Evolutionary conservation across 257 asterid genomes (phyloP).

Genomic region (Solanum megistacrolobum): DNA sequence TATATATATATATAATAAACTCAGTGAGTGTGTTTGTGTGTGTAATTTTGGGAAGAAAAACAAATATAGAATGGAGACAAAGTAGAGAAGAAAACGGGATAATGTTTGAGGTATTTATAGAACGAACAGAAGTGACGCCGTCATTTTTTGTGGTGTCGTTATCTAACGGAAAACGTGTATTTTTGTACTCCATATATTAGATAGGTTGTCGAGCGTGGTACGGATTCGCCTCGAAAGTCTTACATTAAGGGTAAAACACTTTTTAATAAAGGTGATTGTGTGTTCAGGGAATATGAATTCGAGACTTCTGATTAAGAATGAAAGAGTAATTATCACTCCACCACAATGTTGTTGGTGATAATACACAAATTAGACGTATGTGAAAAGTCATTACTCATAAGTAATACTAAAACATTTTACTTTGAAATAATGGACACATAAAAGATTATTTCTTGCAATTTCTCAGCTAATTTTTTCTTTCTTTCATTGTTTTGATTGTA

Average conservation of each 20-base stretch:
- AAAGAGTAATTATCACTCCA: fast-evolving
- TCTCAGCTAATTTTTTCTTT: too few relatives aligned
- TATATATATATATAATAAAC: neutral
- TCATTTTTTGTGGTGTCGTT: conserved; percentile 6
- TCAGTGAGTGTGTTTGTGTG: neutral
- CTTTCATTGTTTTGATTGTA: too few relatives aligned
- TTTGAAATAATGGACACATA: too few relatives aligned
- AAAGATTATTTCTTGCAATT: too few relatives aligned
- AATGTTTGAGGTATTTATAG: conserved; percentile 42
- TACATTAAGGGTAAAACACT: fast-evolving
- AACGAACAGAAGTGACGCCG: conserved; percentile 38
- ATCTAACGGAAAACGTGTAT: conserved; percentile 34
- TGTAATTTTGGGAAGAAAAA: conserved; percentile 11
- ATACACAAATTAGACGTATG: too few relatives aligned
- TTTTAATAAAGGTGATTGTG: fast-evolving
- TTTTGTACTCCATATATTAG: too few relatives aligned
- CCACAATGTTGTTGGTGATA: too few relatives aligned
- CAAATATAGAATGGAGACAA: conserved; percentile 31
- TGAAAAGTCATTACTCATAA: too few relatives aligned
- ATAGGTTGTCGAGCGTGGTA: neutral
- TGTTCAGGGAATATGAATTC: fast-evolving
- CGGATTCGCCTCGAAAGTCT: neutral
- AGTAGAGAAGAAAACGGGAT: conserved; percentile 28
- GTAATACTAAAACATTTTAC: too few relatives aligned
- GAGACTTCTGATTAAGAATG: too few relatives aligned